Percentiles rank a stretch among this genome's conserved stretches.
phyloP scores from a whole-genome alignment of 345 rosid genomes.

The Arabis hirsuta region DNA sequence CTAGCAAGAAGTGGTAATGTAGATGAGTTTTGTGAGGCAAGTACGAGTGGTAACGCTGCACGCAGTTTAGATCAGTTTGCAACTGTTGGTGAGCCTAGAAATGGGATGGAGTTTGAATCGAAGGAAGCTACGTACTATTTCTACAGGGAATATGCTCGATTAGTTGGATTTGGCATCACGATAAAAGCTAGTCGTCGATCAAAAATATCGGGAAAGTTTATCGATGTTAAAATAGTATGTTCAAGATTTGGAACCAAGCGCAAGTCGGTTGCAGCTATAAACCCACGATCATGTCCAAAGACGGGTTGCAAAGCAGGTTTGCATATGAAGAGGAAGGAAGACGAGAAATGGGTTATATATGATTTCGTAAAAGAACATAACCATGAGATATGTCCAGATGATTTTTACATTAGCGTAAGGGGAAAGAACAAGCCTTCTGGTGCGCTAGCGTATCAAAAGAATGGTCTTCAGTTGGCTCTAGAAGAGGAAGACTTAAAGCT shows the following conservation, averaged over 20 bases:
- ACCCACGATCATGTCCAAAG: constrained; percentile 42
- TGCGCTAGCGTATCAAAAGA: constrained; percentile 24
- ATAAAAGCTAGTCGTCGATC: constrained; percentile 47
- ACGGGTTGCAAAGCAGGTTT: constrained; percentile 43
- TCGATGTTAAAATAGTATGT: constrained; percentile 42
- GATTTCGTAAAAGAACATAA: constrained; percentile 42
- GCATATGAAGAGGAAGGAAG: constrained; percentile 41
- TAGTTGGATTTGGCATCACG: constrained; percentile 41
- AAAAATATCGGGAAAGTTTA: constrained; percentile 39
- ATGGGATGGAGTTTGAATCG: constrained; percentile 40
- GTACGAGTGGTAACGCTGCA: constrained; percentile 25
- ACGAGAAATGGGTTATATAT: constrained; percentile 42
- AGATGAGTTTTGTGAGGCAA: constrained; percentile 28
- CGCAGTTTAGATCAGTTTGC: constrained; percentile 23
- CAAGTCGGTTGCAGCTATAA: constrained; percentile 4
- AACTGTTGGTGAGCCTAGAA: constrained; percentile 9
- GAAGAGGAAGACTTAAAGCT: constrained; percentile 32
- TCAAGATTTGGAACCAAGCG: constrained; percentile 45
- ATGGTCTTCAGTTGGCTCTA: constrained; percentile 41
- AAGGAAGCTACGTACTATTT: constrained; percentile 44
- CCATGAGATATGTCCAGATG: constrained; percentile 43
- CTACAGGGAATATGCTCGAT: constrained; percentile 43
- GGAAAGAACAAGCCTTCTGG: constrained; percentile 41
- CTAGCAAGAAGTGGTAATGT: constrained; percentile 20
- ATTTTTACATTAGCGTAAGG: constrained; percentile 25